These are phyloP conservation scores for Cladosporium sp. DNA, from an alignment of 2,329 filamentous ascomycete species.

Conservation along the genomic window DNA sequence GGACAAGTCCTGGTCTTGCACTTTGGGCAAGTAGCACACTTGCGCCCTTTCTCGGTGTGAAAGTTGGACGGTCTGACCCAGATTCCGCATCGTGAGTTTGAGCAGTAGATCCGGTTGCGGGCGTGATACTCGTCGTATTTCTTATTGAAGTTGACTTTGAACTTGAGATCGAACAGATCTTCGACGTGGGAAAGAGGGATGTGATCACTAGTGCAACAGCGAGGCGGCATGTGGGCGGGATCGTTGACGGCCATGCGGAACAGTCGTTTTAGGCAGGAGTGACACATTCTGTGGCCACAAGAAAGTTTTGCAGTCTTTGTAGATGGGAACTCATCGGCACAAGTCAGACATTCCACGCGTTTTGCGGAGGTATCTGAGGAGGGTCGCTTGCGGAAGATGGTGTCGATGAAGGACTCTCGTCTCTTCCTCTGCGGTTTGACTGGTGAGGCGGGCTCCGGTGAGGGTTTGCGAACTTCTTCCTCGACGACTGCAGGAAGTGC, in stretches of 20 bases:
- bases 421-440: slow-evolving; percentile 11
- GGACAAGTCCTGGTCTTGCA: slow-evolving; percentile 74
- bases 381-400: slow-evolving; percentile 10
- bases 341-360: slow-evolving; percentile 63
- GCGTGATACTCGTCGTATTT: slow-evolving; percentile 75
- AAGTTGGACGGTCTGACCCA: slow-evolving; percentile 75
- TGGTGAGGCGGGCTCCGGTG: not conserved
- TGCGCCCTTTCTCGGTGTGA: slow-evolving; percentile 50
- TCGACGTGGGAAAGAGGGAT: slow-evolving; percentile 76
- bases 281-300: slow-evolving; percentile 79
- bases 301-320: slow-evolving; percentile 65
- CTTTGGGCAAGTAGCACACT: slow-evolving; percentile 63
- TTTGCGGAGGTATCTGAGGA: slow-evolving; percentile 23
- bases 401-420: slow-evolving; percentile 14
- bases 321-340: slow-evolving; percentile 60
- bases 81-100: slow-evolving; percentile 65
- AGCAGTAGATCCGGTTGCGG: slow-evolving; percentile 73
- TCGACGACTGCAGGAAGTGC: slow-evolving; percentile 7
- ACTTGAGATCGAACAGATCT: slow-evolving; percentile 64
- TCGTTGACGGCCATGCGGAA: slow-evolving; percentile 75
- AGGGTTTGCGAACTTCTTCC: slow-evolving; percentile 3
- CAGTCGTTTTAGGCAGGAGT: slow-evolving; percentile 66
- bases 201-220: slow-evolving; percentile 68
- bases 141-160: slow-evolving; percentile 76
- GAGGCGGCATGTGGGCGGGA: slow-evolving; percentile 77